phyloP scores from a whole-genome alignment of 352 stramenopile genomes.

The Phytophthora sansomeana region DNA sequence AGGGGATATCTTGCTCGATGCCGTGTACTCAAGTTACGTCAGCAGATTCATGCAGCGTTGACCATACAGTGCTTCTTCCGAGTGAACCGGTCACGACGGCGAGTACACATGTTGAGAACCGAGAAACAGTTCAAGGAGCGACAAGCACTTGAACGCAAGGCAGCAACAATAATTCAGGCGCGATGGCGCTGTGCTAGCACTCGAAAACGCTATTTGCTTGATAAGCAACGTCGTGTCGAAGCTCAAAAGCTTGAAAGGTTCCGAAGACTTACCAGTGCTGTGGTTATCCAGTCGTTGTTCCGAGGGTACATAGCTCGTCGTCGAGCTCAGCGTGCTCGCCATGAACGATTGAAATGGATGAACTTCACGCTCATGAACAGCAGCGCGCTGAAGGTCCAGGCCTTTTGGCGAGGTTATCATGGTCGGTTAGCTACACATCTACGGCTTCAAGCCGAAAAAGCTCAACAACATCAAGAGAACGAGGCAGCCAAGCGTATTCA shows the following conservation, averaged over 20 bases:
- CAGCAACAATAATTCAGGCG: constrained; percentile 63
- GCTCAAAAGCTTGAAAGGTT: constrained; percentile 47
- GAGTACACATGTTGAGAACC: constrained; percentile 44
- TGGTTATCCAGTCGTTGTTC: constrained; percentile 70
- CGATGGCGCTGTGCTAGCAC: constrained; percentile 48
- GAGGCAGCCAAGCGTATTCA: constrained; percentile 73
- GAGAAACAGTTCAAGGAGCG: constrained; percentile 46
- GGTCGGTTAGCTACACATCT: constrained; percentile 68
- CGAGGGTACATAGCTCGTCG: constrained; percentile 70
- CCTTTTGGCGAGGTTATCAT: constrained; percentile 78
- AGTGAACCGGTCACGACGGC: constrained; percentile 44
- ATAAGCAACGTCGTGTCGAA: constrained; percentile 40
- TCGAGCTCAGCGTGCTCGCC: constrained; percentile 51
- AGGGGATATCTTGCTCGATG: constrained; percentile 62
- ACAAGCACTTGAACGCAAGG: constrained; percentile 33
- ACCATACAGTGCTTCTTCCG: constrained; percentile 67
- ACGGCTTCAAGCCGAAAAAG: constrained; percentile 55
- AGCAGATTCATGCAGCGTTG: constrained; percentile 52
- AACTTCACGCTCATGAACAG: constrained; percentile 66
- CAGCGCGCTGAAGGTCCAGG: constrained; percentile 79
- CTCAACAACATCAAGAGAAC: constrained; percentile 60
- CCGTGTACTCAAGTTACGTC: constrained; percentile 28
- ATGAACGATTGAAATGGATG: constrained; percentile 78
- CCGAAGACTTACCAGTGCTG: constrained; percentile 48
- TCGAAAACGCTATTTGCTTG: constrained; percentile 43